Evolutionary conservation across 371 early-diverging fungal genomes (phyloP), one percentile per base, ranked within the genome.

Genomic region (Phascolomyces articulosus): DNA sequence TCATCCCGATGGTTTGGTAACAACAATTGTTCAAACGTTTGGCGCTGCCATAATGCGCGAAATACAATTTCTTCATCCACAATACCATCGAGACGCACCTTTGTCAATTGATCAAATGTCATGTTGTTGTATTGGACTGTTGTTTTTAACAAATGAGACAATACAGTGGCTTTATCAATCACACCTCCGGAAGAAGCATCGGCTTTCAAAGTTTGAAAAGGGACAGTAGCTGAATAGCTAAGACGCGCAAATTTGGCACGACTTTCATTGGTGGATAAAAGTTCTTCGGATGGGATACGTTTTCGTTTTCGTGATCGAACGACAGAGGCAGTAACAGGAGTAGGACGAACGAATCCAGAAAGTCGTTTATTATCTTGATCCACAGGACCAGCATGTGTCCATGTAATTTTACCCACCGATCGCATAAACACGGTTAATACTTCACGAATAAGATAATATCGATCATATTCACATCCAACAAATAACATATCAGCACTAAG

Each of bases 1-100:
- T 24, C 40, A 11, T n/a, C 20, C 1, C 28, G 53, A 20, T 20
- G 34, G 18, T 31, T 23, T 27, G 62, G 79, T 27, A 70, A 77
- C n/a, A 82, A 34, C 7, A 79, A 60, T 10, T 79, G 74, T 40
- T 79, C 77, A 16, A 82, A 58, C 11, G 82, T 77, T 55, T 78
- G 72, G 18, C 82, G 65, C 56, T 82, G 82, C 82, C 82, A 82
- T 11, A 82, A 53, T 1, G 82, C 82, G n/a, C 82, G 72, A 49
- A 82, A 82, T 1, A 82, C 82, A 24, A 77, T 72, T 1, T 70
- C 71, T 54, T 82, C 82, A 54, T 82, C 78, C 1, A 82, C 82
- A 63, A 82, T 79, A 3, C 79, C 74, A 48, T 82, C 82, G 0
- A 73, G 69, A 2, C 77, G 70, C 4, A 82, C 82, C n/a, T 49